Evolutionary conservation across 768 basidiomycete species (phyloP).

Genomic region (Lentinula lateritia): DNA sequence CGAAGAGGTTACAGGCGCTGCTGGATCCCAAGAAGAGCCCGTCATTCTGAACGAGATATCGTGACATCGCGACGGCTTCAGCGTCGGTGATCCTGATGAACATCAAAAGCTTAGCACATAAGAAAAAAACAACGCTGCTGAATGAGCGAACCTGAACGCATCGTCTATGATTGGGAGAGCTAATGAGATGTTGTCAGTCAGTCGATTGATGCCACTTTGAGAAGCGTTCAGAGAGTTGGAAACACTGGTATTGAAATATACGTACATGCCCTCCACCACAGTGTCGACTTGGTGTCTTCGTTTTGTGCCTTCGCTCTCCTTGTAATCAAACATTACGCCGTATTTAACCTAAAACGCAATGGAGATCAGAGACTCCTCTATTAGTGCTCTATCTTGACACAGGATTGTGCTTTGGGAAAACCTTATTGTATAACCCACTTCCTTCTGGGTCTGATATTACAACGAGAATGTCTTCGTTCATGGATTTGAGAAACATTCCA

Average conservation of each 20-base stretch:
- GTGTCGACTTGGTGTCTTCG: conserved; percentile 94
- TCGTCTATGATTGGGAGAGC: conserved; percentile 85
- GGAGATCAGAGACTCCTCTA: neutral
- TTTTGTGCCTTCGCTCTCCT: conserved; percentile 90
- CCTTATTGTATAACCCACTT: conserved; percentile 93
- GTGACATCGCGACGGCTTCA: conserved; percentile 94
- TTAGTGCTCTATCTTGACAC: neutral
- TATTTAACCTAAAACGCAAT: conserved; percentile 57
- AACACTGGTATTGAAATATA: conserved; percentile 12
- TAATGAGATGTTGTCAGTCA: conserved; percentile 86
- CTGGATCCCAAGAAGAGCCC: conserved; percentile 95
- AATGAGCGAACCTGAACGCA: conserved; percentile 62
- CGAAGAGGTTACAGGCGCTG: conserved; percentile 94
- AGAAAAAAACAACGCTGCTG: neutral
- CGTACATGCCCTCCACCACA: conserved; percentile 87
- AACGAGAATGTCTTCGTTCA: conserved; percentile 59
- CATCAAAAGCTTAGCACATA: neutral
- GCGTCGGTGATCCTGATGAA: conserved; percentile 74
- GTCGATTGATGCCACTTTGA: conserved; percentile 82
- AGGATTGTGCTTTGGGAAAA: conserved; percentile 15
- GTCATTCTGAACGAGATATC: conserved; percentile 85
- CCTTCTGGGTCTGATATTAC: conserved; percentile 90
- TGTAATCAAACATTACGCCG: conserved; percentile 93
- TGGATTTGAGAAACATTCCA: conserved; percentile 74
- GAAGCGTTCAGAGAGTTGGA: neutral